A percentile compares a stretch with the other conserved stretches of the same genome.
These are phyloP conservation scores for Trypanosoma rangeli DNA, from an alignment of 208 protist genomes.

Conservation along the genomic window DNA sequence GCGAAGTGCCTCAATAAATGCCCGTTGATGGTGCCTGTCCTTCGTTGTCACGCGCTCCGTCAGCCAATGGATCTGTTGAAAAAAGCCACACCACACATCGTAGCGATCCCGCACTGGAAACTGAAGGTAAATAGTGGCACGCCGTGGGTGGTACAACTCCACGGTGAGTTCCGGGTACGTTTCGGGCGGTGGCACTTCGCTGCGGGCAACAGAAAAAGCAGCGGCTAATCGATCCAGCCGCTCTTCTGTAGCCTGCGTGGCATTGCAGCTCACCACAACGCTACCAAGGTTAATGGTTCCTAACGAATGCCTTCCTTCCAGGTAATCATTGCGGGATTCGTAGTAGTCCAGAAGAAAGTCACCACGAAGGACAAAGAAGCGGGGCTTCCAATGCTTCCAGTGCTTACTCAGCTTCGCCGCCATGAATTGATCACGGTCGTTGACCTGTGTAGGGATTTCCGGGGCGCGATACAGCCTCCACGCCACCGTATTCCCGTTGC, in stretches of 20 bases:
- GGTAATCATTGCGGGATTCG: constrained; percentile 8
- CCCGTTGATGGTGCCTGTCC: constrained; percentile 13
- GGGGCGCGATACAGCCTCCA: constrained; percentile 15
- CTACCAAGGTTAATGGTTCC: constrained; percentile 18
- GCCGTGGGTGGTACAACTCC: constrained; percentile 19
- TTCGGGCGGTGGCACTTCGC: not conserved
- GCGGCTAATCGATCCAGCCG: constrained; percentile 2
- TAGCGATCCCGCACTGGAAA: constrained; percentile 18
- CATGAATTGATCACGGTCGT: constrained; percentile 8
- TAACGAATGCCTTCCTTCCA: not conserved
- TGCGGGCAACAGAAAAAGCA: not conserved
- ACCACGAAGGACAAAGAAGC: constrained; percentile 20
- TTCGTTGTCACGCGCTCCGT: not conserved
- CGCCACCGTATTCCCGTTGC: not conserved
- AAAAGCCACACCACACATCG: constrained; percentile 13
- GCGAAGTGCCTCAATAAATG: constrained; percentile 23
- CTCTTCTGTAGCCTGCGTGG: constrained; percentile 5
- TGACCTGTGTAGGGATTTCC: constrained; percentile 3
- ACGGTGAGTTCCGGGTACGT: constrained; percentile 13
- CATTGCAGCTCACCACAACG: constrained; percentile 10
- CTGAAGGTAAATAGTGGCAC: constrained; percentile 7
- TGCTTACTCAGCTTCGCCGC: constrained; percentile 25
- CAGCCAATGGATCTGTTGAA: constrained; percentile 18
- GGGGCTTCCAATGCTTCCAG: constrained; percentile 22
- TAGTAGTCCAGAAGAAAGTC: constrained; percentile 26